These are phyloP conservation scores for Royoungia palumana DNA, from an alignment of 768 basidiomycete genomes.

Conservation along the genomic window DNA sequence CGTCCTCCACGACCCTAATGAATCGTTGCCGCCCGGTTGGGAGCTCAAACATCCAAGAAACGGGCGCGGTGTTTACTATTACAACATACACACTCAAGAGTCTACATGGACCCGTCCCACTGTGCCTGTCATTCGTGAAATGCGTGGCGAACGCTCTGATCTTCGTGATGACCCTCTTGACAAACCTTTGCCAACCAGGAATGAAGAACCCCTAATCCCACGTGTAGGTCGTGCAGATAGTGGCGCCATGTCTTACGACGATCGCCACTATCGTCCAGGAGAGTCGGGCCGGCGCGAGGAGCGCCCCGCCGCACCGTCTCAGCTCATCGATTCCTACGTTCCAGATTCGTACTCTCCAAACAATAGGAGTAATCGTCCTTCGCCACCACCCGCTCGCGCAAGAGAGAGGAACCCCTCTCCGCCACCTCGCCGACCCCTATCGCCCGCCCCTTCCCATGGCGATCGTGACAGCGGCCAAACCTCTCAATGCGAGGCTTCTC, in stretches of 20 bases:
- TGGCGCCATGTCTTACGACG: conserved; percentile 47
- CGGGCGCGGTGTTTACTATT: conserved; percentile 52
- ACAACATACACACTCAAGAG: conserved; percentile 52
- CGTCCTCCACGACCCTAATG: conserved; percentile 25
- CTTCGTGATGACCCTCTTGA: conserved; percentile 28
- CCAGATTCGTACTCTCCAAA: conserved; percentile 28
- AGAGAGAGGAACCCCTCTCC: conserved; percentile 24
- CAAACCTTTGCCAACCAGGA: conserved; percentile 23
- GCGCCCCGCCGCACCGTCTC: conserved; percentile 17
- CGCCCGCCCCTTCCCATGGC: conserved; percentile 19
- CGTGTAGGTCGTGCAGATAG: conserved; percentile 30
- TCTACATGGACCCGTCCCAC: conserved; percentile 58
- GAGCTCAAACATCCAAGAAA: conserved; percentile 52
- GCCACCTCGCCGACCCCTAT: conserved; percentile 22
- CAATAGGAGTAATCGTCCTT: conserved; percentile 19
- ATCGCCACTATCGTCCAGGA: conserved; percentile 64
- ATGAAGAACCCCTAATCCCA: conserved; percentile 18
- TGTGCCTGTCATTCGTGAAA: conserved; percentile 27
- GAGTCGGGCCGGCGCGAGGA: conserved; percentile 29
- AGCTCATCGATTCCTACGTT: conserved; percentile 25
- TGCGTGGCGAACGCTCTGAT: conserved; percentile 22
- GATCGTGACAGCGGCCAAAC: conserved; percentile 19
- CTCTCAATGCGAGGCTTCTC: conserved; percentile 21
- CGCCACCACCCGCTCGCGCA: conserved; percentile 21
- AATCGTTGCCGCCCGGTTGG: conserved; percentile 55